These are phyloP conservation scores for Physcomitrellopsis africana DNA, from an alignment of 225 moss, liverwort and hornwort genomes.

Conservation along the genomic window DNA sequence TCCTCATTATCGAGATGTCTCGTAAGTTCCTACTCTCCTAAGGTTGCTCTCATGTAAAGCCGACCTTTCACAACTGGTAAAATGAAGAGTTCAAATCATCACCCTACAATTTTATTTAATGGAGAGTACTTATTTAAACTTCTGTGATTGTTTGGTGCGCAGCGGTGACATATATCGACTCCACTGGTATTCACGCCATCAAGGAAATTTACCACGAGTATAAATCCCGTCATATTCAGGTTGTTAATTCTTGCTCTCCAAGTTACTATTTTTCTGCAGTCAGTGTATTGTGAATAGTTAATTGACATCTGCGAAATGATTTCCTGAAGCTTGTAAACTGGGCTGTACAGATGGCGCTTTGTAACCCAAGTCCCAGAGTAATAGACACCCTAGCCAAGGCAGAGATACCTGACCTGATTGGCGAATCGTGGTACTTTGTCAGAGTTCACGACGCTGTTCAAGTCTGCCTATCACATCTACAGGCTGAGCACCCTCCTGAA, in stretches of 20 bases:
- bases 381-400: constrained; percentile 80
- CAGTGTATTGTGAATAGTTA: not conserved
- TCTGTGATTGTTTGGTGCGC: constrained; percentile 25
- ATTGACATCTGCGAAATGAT: not conserved
- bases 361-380: constrained; percentile 83
- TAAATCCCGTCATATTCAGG: constrained; percentile 83
- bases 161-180: constrained; percentile 94
- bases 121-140: no score
- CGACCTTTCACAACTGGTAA: not conserved
- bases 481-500: constrained; percentile 32
- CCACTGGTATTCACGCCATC: constrained; percentile 89
- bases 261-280: constrained; percentile 8
- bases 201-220: constrained; percentile 82
- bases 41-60: constrained; percentile 11
- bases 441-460: constrained; percentile 97
- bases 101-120: not conserved
- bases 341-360: constrained; percentile 78
- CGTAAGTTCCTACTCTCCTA: constrained; percentile 54
- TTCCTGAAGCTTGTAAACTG: constrained; percentile 26
- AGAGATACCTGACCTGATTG: constrained; percentile 82
- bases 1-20: constrained; percentile 95
- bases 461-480: constrained; percentile 68
- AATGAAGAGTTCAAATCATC: not conserved
- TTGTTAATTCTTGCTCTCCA: constrained; percentile 22
- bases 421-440: constrained; percentile 85